phyloP scores from a whole-genome alignment of 257 asterid species.

The Anisodus tanguticus region DNA sequence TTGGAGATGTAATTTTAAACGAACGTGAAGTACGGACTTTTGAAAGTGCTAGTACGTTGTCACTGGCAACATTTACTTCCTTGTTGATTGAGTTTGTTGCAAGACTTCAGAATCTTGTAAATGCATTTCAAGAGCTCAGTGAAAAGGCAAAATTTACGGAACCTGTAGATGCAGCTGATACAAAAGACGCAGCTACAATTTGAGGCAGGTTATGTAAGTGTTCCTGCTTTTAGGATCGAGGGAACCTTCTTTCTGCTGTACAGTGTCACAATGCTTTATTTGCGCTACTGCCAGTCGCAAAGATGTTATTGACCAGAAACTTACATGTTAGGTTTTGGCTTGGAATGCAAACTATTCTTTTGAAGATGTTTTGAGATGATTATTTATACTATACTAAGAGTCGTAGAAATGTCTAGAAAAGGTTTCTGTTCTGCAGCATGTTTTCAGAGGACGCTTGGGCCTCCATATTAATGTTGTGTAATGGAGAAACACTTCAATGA shows the following conservation, averaged over 20 bases:
- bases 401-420: background rate
- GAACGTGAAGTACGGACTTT: slow-evolving; percentile 84
- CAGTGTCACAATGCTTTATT: background rate
- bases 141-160: slow-evolving; percentile 78
- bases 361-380: slow-evolving; percentile 26
- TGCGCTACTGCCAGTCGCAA: background rate
- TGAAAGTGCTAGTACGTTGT: slow-evolving; percentile 90
- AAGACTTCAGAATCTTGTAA: slow-evolving; percentile 83
- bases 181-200: slow-evolving; percentile 41
- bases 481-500: too few relatives aligned
- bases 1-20: slow-evolving; percentile 66
- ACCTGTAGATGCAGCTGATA: slow-evolving; percentile 39
- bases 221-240: slow-evolving; percentile 38
- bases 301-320: slow-evolving; percentile 6
- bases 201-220: slow-evolving; percentile 48
- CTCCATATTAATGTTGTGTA: too few relatives aligned
- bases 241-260: slow-evolving; percentile 17
- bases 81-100: slow-evolving; percentile 90
- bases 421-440: slow-evolving; percentile 27
- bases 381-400: background rate
- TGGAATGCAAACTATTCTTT: slow-evolving; percentile 15
- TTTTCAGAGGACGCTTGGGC: background rate
- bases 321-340: slow-evolving; percentile 3
- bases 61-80: slow-evolving; percentile 84
- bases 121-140: slow-evolving; percentile 69